Percentiles rank a stretch among this genome's conserved stretches.
Conservation (phyloP, 163 green algal species). For the Chlamydomonas reinhardtii region DNA sequence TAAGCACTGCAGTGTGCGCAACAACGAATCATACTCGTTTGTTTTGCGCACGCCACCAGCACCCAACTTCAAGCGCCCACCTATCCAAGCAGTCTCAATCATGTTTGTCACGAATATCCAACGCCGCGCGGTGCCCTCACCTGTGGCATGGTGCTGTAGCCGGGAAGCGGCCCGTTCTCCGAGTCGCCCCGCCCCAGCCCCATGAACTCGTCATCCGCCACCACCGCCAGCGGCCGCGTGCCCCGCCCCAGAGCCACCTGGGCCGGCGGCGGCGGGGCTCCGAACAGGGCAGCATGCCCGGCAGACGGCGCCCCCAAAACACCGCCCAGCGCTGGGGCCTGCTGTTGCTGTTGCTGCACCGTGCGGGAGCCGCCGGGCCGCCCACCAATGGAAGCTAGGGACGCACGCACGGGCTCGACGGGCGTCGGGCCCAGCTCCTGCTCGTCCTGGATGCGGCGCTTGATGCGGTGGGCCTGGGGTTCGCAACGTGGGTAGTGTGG, state of each 20-base stretch:
- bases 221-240: not conserved
- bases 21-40: no score
- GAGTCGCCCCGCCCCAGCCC: not conserved
- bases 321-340: not conserved
- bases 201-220: constrained; percentile 43
- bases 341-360: constrained; percentile 6
- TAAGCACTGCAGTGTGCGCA: not conserved
- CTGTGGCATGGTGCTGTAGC: constrained; percentile 53
- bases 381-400: not conserved
- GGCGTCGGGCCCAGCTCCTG: constrained; percentile 24
- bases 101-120: no score
- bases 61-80: no score
- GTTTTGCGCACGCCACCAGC: no score
- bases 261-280: not conserved
- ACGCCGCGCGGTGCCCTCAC: not conserved
- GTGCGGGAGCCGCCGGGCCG: not conserved
- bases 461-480: constrained; percentile 76
- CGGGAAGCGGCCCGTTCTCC: constrained; percentile 16
- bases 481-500: not conserved
- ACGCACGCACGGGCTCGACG: constrained; percentile 25
- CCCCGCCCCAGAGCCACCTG: constrained; percentile 6
- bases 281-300: not conserved
- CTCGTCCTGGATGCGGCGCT: constrained; percentile 76
- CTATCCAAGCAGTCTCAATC: no score
- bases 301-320: constrained; percentile 7